Percentiles rank a stretch among this genome's conserved stretches.
Conservation (phyloP, 2,329 filamentous ascomycete genomes). For the Aschersonia sp. region DNA sequence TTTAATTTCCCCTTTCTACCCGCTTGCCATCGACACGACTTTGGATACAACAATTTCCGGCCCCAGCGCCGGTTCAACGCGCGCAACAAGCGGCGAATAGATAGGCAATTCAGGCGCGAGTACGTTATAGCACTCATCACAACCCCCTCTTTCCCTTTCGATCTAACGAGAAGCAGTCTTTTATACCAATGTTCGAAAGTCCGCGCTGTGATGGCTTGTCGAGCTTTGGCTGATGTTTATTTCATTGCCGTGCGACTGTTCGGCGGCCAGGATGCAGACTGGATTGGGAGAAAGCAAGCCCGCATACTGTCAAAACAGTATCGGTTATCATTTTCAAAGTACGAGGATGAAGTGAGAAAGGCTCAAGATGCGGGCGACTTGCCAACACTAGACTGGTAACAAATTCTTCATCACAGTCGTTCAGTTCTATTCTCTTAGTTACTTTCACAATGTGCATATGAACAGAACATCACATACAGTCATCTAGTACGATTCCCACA, state of each 20-base stretch:
- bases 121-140: background rate
- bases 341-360: background rate
- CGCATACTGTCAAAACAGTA: background rate
- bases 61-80: background rate
- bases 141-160: too few species aligned
- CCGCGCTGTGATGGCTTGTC: background rate
- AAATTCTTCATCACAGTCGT: too few species aligned
- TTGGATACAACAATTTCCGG: conserved; percentile 1
- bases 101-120: background rate
- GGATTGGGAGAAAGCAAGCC: background rate
- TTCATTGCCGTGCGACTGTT: background rate
- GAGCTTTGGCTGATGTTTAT: background rate
- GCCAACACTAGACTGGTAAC: background rate
- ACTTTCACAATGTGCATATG: too few species aligned
- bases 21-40: conserved; percentile 1
- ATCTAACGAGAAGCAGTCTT: background rate
- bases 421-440: too few species aligned
- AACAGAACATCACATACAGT: too few species aligned
- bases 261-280: background rate
- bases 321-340: background rate
- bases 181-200: background rate
- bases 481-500: conserved; percentile 45
- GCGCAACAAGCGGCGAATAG: background rate
- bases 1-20: background rate
- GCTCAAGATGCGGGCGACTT: background rate